Conservation (phyloP, 176 grass and related monocot species). For the Oryza meyeriana region DNA sequence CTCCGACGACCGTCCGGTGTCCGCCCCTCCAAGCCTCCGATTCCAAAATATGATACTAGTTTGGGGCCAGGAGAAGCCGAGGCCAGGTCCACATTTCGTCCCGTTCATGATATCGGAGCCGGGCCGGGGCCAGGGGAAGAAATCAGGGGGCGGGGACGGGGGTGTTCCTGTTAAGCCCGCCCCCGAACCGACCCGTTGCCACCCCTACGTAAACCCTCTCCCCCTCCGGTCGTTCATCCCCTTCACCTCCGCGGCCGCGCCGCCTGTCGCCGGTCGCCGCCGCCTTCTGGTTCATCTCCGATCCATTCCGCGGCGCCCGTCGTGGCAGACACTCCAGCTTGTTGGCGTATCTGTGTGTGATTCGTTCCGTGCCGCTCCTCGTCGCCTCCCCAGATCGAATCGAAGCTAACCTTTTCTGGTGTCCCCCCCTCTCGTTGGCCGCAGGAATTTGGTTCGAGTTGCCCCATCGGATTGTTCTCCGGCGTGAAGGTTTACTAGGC, state of each 20-base stretch:
- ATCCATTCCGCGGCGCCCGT: background rate
- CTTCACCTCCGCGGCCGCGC: background rate
- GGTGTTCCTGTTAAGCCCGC: no score
- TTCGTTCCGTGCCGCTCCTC: background rate
- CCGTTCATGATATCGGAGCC: no score
- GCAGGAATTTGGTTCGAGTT: slow-evolving; percentile 18
- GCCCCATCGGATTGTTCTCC: background rate
- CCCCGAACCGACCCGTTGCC: no score
- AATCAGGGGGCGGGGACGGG: no score
- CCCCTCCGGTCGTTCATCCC: background rate
- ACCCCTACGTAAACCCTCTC: background rate
- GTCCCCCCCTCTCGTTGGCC: background rate
- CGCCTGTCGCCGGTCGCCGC: background rate
- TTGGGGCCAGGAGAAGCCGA: no score
- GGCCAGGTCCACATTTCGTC: no score
- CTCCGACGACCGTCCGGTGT: no score
- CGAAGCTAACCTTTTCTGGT: background rate
- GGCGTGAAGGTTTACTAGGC: background rate
- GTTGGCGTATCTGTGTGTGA: background rate
- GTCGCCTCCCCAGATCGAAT: background rate
- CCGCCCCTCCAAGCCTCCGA: no score
- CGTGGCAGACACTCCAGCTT: background rate
- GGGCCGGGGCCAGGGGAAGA: no score
- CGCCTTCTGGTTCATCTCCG: background rate
- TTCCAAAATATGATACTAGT: no score